Conservation (phyloP, 177 flowering plant genomes). For the Vitis hybrid region DNA sequence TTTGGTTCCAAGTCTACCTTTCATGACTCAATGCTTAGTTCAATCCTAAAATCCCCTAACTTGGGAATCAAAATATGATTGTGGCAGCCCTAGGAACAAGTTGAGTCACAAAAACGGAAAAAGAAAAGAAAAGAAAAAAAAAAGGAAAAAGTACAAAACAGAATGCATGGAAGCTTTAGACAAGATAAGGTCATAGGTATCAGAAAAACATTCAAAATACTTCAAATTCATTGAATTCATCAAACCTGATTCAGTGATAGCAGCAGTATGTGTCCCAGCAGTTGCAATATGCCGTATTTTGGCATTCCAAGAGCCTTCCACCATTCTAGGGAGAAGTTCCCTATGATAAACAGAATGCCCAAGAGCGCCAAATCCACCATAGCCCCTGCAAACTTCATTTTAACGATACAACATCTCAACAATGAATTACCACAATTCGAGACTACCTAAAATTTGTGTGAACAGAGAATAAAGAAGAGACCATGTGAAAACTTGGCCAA, state of each 20-base stretch:
- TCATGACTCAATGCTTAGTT: no score
- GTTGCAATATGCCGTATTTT: conserved; percentile 72
- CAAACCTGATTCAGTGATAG: conserved; percentile 72
- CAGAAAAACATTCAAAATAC: no score
- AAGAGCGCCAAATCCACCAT: conserved; percentile 98
- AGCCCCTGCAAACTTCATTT: conserved; percentile 89
- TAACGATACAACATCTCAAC: background rate
- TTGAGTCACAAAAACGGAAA: no score
- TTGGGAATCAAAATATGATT: no score
- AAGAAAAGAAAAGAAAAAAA: no score
- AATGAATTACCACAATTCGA: background rate
- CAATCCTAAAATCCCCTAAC: no score
- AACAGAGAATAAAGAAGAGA: conserved; percentile 30
- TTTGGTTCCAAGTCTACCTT: no score
- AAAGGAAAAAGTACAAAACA: no score
- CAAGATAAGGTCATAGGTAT: no score
- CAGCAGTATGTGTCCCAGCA: conserved; percentile 91
- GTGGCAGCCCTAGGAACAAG: no score
- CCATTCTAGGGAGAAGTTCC: conserved; percentile 74
- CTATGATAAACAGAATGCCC: conserved; percentile 87
- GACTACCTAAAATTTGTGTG: background rate
- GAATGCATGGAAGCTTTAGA: no score
- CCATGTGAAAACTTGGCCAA: conserved; percentile 85
- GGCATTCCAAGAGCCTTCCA: conserved; percentile 68
- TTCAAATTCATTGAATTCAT: no score